Evolutionary conservation across 805 yeast species (phyloP), one percentile per base, ranked within the genome.

Genomic region (Blastobotrys chiropterorum): DNA sequence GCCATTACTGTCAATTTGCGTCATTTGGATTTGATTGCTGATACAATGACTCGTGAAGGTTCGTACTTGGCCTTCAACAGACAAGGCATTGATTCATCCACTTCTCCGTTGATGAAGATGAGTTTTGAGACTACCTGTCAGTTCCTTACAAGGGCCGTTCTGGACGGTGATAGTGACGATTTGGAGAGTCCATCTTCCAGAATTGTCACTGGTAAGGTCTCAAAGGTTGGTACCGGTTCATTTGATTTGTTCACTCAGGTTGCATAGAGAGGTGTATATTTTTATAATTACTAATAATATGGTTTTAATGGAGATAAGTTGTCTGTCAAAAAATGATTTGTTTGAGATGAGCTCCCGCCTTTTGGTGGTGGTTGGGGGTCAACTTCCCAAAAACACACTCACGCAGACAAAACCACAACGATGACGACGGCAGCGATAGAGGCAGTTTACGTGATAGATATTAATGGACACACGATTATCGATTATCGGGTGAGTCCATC

Each of bases 21-120:
- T 70, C 99, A 94, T 74, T 81, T 94, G 72, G 99, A 94, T 67
- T 81, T 94, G 68, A 85, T 94, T 69, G 99, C 95, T 58, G 99
- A 94, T 71, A 87, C 88, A 89, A 94, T 94, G 99, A 94, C 99
- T 3, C 83, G 99, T 71, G 98, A 94, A 72, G 99, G 99, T 65
- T 81, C 95, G 1, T 94, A 90, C 67, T 73, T 92, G 67, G 96
- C 99, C 21, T 94, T 94, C 77, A 90, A 89, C 72, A 87, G 99
- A 77, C 97, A 89, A 73, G 99, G 99, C 70, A 90, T 95, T 67
- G 98, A 94, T 69, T 80, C 96, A 1, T 81, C 94, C 13, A 90
- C 97, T 1, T 90, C 98, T 5, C 86, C 98, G 15, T 88, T 94
- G 76, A 85, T 89, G 90, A 94, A 94, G 76, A 94, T 94, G 99